Evolutionary conservation across 306 rosid species (phyloP).

Genomic region (Morella rubra): DNA sequence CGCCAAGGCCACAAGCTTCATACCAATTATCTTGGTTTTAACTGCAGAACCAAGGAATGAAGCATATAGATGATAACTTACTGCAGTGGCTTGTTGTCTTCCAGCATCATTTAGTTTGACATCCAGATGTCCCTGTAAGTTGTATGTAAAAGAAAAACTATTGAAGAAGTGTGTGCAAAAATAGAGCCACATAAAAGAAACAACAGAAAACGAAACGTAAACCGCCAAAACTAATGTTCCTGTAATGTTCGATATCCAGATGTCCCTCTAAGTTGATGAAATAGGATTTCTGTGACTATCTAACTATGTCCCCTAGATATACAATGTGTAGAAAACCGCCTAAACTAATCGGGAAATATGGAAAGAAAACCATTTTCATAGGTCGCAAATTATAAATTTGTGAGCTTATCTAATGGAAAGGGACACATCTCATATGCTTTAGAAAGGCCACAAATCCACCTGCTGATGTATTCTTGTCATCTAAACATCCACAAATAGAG

Average conservation of each 20-base stretch:
- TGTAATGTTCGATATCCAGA: too few relatives aligned
- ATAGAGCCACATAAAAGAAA: constrained; percentile 14
- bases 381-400: background rate
- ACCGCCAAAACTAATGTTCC: too few relatives aligned
- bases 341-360: background rate
- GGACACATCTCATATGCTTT: background rate
- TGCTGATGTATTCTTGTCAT: background rate
- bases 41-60: constrained; percentile 14
- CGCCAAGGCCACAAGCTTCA: background rate
- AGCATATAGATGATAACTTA: constrained; percentile 40
- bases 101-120: constrained; percentile 88
- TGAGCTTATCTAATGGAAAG: background rate
- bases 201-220: too few relatives aligned
- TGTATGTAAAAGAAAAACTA: constrained; percentile 16
- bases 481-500: background rate
- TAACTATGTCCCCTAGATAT: background rate
- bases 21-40: constrained; percentile 8
- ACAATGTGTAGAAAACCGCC: background rate
- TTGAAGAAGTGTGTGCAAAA: constrained; percentile 11
- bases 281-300: background rate
- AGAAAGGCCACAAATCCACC: too few relatives aligned
- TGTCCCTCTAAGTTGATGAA: background rate
- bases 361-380: background rate
- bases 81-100: constrained; percentile 80
- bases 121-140: constrained; percentile 78